Base-by-base conservation (phyloP, 345 rosid genomes). In the Acer negundo region DNA sequence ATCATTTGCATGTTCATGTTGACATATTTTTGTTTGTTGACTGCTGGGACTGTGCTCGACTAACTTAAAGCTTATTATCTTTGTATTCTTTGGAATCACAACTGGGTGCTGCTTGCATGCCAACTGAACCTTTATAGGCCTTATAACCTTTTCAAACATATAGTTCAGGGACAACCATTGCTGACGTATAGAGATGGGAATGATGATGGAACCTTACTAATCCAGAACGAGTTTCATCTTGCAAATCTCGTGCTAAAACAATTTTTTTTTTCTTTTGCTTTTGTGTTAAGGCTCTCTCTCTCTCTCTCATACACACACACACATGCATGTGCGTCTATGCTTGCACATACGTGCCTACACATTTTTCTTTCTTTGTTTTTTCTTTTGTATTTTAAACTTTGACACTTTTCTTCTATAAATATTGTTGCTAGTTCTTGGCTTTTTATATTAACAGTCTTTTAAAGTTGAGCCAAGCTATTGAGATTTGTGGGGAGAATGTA, bases 401-500 rank as follows among this genome's bases (percentile, higher is more conserved):
- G 11, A 11, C 24, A 17, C 72, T 62, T 53, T 22, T 73, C 76
- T 73, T 19, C 53, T 9, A 61, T 10, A 31, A 42, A 58, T 23
- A 22, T 73, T 7, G 3, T 75, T 35, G 0, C 47, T 35, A 17
- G 59, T 24, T 53, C 31, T 62, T 75, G 7, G 53, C 64, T 5
- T 44, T 46, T 26, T 62, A 17, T 62, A 22, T 42, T 26, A 38
- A n/a, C 26, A 31, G 4, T 11, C 61, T 46, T 51, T 69, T 64
- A 23, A 51, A 75, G 26, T 19, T 17, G 59, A 63, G 46, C 59
- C 35, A 7, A 15, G 61, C 20, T 22, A 26, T 73, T 42, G 1
- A 73, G 47, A 63, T 28, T 31, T 74, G 22, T 26, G 10, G 46
- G 44, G 66, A 63, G 49, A 75, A 64, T 64, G 62, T 13, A 64